phyloP scores from a whole-genome alignment of 2,329 filamentous ascomycete species.

The Penicillium occitanis region DNA sequence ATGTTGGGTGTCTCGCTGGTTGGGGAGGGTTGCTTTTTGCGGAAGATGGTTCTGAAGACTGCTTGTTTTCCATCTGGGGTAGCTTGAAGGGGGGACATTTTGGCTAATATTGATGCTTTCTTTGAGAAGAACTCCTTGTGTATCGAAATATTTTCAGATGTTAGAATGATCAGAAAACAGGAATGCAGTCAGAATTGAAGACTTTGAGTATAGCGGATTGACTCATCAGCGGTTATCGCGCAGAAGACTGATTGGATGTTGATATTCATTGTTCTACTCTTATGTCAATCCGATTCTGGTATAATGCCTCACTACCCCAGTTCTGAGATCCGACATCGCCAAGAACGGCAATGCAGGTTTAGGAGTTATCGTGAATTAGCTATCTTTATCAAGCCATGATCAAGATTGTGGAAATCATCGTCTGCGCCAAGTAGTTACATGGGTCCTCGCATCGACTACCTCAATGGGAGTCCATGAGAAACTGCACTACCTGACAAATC shows the following conservation, averaged over 20 bases:
- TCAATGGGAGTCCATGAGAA: neutral
- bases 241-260: neutral
- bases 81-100: neutral
- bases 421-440: neutral
- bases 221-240: neutral
- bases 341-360: neutral
- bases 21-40: neutral
- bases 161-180: neutral
- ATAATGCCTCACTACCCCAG: neutral
- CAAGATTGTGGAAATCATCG: neutral
- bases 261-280: neutral
- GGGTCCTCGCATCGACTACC: neutral
- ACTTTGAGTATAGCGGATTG: neutral
- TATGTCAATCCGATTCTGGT: neutral
- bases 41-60: neutral
- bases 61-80: neutral
- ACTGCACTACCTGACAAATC: neutral
- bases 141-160: neutral
- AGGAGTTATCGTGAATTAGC: neutral
- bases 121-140: neutral
- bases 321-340: neutral
- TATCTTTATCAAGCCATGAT: neutral
- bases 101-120: neutral
- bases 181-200: neutral
- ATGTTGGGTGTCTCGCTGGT: neutral